These are phyloP conservation scores for Aspergillus chevalieri DNA, from an alignment of 2,329 filamentous ascomycete genomes.

Conservation along the genomic window DNA sequence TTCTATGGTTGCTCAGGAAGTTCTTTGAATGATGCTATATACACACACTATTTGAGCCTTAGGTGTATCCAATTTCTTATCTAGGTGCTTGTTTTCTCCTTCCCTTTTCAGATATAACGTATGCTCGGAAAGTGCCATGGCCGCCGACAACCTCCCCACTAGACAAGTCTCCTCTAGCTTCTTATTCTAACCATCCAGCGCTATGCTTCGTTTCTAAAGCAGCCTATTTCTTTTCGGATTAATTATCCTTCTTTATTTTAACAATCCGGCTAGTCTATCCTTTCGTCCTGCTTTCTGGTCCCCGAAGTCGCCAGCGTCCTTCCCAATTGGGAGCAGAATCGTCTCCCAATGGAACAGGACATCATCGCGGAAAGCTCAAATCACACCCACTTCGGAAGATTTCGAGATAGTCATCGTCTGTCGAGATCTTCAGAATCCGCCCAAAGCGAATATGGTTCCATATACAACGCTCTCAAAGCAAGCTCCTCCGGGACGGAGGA, in stretches of 20 bases:
- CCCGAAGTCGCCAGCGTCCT: not conserved
- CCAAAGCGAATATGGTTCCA: slow-evolving; percentile 31
- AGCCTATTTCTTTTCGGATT: not conserved
- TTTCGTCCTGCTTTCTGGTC: not conserved
- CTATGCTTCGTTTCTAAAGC: not conserved
- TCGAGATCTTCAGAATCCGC: slow-evolving; percentile 19
- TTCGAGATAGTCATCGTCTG: not conserved
- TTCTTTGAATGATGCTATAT: too few species aligned
- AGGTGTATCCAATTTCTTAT: slow-evolving; percentile 8
- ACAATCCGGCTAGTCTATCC: not conserved
- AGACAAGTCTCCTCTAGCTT: not conserved
- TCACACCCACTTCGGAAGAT: not conserved
- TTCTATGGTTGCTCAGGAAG: too few species aligned
- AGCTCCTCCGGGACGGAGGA: slow-evolving; percentile 21
- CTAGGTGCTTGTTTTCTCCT: slow-evolving; percentile 3
- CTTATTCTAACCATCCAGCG: not conserved
- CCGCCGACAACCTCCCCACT: not conserved
- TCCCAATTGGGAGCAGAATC: not conserved
- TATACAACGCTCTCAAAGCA: slow-evolving; percentile 32
- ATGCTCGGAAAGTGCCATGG: not conserved
- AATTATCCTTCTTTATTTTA: not conserved
- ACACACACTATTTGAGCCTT: not conserved
- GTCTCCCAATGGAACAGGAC: not conserved
- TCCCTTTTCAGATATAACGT: not conserved
- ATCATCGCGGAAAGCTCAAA: not conserved